These are phyloP conservation scores for Claviceps paspali DNA, from an alignment of 2,329 filamentous ascomycete species.

Conservation along the genomic window DNA sequence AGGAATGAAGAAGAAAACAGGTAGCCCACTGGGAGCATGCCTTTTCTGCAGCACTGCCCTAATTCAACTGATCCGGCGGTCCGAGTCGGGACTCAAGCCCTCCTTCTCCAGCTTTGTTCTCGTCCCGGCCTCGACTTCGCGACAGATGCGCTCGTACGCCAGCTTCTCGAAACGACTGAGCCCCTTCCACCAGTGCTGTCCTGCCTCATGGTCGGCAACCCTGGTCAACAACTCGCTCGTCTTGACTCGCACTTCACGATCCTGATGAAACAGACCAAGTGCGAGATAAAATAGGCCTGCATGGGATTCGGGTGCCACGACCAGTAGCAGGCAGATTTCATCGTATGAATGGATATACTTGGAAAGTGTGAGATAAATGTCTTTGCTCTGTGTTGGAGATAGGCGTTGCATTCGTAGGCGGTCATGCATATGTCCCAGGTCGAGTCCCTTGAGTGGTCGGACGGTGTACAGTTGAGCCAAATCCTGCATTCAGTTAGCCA, in stretches of 20 bases:
- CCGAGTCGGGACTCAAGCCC: constrained; percentile 21
- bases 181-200: constrained; percentile 80
- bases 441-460: constrained; percentile 61
- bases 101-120: constrained; percentile 31
- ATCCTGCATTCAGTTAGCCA: constrained; percentile 29
- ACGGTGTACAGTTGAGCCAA: constrained; percentile 48
- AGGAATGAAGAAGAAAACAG: too few species aligned
- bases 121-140: constrained; percentile 43
- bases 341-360: constrained; percentile 65
- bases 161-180: constrained; percentile 80
- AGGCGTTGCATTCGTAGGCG: constrained; percentile 72
- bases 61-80: too few species aligned
- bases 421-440: constrained; percentile 86
- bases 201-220: constrained; percentile 74
- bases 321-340: constrained; percentile 71
- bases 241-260: constrained; percentile 59
- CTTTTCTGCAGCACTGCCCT: too few species aligned
- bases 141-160: constrained; percentile 65
- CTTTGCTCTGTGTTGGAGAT: constrained; percentile 57
- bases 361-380: constrained; percentile 71
- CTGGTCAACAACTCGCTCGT: constrained; percentile 70
- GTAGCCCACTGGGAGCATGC: too few species aligned
- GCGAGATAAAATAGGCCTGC: constrained; percentile 83
- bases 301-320: constrained; percentile 70
- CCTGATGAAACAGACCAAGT: constrained; percentile 82